Evolutionary conservation across 176 grass and related monocot genomes (phyloP).

Genomic region (Tillandsia leiboldiana): DNA sequence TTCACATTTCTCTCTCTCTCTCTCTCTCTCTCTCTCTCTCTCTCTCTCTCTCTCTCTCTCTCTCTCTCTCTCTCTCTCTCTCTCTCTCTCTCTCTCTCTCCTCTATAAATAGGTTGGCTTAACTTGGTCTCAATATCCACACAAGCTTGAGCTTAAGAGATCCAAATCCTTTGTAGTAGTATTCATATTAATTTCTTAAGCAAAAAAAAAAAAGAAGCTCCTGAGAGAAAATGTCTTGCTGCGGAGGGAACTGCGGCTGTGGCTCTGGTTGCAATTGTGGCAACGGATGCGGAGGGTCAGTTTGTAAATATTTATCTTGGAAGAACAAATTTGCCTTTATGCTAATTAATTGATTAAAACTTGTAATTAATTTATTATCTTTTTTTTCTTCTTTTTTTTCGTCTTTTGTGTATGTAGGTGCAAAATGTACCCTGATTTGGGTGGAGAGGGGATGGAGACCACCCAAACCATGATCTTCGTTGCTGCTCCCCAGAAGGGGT

Average conservation of each 20-base stretch:
- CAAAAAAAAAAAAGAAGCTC: neutral
- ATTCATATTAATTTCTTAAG: slow-evolving; percentile 10
- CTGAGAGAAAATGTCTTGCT: slow-evolving; percentile 43
- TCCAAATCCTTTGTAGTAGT: neutral
- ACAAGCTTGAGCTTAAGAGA: slow-evolving; percentile 22
- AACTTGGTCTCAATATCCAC: slow-evolving; percentile 6
- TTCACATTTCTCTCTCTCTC: neutral
- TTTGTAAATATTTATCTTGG: neutral
- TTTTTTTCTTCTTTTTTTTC: neutral
- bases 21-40: neutral
- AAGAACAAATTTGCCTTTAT: neutral
- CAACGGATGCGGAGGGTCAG: slow-evolving; percentile 37
- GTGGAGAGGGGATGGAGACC: slow-evolving; percentile 4
- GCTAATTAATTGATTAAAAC: neutral
- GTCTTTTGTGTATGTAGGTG: slow-evolving; percentile 20
- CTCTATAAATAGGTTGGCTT: slow-evolving; percentile 21
- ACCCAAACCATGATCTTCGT: slow-evolving; percentile 7
- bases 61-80: too few relatives aligned
- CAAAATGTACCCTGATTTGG: slow-evolving; percentile 29
- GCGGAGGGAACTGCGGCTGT: slow-evolving; percentile 37
- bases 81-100: neutral
- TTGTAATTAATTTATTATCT: neutral
- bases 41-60: neutral
- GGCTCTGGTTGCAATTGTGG: slow-evolving; percentile 34
- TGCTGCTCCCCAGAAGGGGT: slow-evolving; percentile 28